These are phyloP conservation scores for Wallacemonas collosoma DNA, from an alignment of 208 protist genomes.

Conservation along the genomic window DNA sequence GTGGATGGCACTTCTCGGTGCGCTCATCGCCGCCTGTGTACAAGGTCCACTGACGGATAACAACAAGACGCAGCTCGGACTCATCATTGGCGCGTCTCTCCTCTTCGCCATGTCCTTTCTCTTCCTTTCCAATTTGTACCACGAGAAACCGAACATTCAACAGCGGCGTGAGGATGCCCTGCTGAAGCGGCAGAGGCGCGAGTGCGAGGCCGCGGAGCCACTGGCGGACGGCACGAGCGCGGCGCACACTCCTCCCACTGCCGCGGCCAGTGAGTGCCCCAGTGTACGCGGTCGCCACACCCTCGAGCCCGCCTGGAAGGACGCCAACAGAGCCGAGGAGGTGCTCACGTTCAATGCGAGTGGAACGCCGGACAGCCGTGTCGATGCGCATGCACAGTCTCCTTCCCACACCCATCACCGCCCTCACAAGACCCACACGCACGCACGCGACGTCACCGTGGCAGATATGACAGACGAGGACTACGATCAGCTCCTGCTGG, in stretches of 20 bases:
- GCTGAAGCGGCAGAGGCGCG: conserved; percentile 22
- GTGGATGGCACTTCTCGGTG: conserved; percentile 29
- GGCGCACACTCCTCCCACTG: too few species aligned
- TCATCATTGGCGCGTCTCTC: conserved; percentile 24
- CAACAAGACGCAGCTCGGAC: conserved; percentile 17
- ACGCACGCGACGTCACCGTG: not conserved
- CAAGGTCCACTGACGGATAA: conserved; percentile 34
- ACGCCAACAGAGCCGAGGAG: not conserved
- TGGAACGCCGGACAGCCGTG: too few species aligned
- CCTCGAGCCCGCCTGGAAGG: not conserved
- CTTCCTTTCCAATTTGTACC: conserved; percentile 40
- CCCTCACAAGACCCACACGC: not conserved
- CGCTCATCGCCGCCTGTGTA: conserved; percentile 24
- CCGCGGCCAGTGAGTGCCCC: too few species aligned
- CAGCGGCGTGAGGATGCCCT: conserved; percentile 26
- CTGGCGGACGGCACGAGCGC: too few species aligned
- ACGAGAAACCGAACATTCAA: conserved; percentile 27
- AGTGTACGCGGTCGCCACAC: not conserved
- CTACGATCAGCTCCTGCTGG: not conserved
- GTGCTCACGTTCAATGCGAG: not conserved
- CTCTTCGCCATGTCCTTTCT: conserved; percentile 23
- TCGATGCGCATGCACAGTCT: too few species aligned
- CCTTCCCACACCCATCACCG: not conserved
- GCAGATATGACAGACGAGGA: conserved; percentile 6
- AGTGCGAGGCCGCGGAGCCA: conserved; percentile 25